Percentiles rank a stretch among this genome's conserved stretches.
Evolutionary conservation across 129 eudicot species (phyloP).

Genomic region (Gnaphalium uliginosum): DNA sequence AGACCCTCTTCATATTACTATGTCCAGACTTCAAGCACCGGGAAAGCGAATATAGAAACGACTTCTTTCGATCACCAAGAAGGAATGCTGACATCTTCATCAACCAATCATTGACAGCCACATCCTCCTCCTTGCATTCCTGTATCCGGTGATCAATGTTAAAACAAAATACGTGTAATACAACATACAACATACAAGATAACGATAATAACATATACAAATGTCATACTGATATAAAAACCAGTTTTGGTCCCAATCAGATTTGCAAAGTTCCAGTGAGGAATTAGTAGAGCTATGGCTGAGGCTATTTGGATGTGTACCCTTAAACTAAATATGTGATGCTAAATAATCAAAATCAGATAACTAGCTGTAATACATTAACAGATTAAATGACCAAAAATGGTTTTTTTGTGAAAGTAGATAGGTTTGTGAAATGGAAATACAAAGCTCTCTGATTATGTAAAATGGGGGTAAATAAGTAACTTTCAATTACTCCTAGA

Average conservation of each 20-base stretch:
- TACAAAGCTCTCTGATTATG: too few relatives aligned
- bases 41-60: not conserved
- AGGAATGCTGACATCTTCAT: not conserved
- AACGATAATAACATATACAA: not conserved
- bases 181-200: too few relatives aligned
- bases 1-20: slow-evolving; percentile 1
- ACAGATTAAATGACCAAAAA: too few relatives aligned
- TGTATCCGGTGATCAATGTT: not conserved
- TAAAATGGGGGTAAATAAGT: too few relatives aligned
- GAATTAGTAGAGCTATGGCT: too few relatives aligned
- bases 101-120: slow-evolving; percentile 12
- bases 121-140: not conserved
- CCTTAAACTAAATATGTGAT: too few relatives aligned
- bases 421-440: too few relatives aligned
- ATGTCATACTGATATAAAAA: not conserved
- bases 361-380: too few relatives aligned
- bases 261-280: not conserved
- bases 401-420: too few relatives aligned
- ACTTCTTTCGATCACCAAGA: not conserved
- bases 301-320: too few relatives aligned
- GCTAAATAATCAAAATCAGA: too few relatives aligned
- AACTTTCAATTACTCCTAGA: too few relatives aligned
- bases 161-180: not conserved
- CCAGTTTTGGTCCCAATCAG: not conserved
- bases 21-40: slow-evolving; percentile 8